A percentile compares a stretch with the other conserved stretches of the same genome.
phyloP scores from a whole-genome alignment of 2,329 filamentous ascomycete genomes.

The Dactylellina haptotyla region DNA sequence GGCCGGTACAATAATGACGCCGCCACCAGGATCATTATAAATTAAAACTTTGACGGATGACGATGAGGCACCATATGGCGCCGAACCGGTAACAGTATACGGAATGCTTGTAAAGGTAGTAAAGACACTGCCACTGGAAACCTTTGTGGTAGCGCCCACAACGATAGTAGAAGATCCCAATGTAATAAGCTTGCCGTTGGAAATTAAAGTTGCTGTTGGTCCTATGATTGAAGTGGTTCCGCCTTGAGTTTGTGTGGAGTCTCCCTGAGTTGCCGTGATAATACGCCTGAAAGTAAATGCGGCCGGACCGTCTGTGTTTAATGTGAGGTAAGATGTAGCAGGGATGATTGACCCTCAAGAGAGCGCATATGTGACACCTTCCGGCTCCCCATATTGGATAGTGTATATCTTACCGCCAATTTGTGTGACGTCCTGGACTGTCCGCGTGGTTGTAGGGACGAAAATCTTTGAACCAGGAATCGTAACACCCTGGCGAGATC shows the following conservation, averaged over 20 bases:
- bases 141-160: constrained; percentile 19
- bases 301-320: constrained; percentile 25
- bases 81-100: constrained; percentile 36
- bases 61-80: constrained; percentile 10
- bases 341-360: constrained; percentile 47
- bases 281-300: constrained; percentile 46
- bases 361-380: constrained; percentile 40
- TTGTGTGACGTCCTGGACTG: constrained; percentile 29
- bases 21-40: constrained; percentile 47
- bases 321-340: constrained; percentile 33
- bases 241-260: constrained; percentile 17
- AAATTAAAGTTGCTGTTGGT: constrained; percentile 41
- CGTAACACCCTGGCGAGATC: constrained; percentile 35
- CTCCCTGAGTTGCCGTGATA: constrained; percentile 34
- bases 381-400: constrained; percentile 42
- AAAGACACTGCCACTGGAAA: constrained; percentile 32
- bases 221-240: constrained; percentile 34
- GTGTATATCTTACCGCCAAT: constrained; percentile 27
- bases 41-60: constrained; percentile 43
- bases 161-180: constrained; percentile 26
- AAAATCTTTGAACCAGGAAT: constrained; percentile 31
- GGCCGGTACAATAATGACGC: constrained; percentile 47
- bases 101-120: constrained; percentile 40
- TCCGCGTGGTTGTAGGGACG: constrained; percentile 41
- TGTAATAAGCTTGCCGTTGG: constrained; percentile 14